Evolutionary conservation across 106 monocot species (phyloP).

Genomic region (Iris macrosiphon): DNA sequence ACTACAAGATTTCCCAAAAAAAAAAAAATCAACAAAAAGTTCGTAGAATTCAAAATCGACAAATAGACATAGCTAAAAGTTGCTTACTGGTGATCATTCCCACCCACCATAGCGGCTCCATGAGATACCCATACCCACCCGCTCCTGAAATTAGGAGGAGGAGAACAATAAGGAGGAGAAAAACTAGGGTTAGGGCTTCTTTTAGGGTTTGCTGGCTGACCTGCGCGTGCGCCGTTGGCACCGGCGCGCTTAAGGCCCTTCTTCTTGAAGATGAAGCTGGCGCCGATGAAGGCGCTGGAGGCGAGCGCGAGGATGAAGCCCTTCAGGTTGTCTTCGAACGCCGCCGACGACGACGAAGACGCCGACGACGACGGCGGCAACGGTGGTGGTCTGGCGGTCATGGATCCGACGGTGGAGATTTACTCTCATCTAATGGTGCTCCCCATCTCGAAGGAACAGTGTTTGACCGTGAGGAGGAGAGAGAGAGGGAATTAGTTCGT

Average conservation of each 20-base stretch:
- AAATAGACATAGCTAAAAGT: neutral
- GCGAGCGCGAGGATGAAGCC: slow-evolving; percentile 39
- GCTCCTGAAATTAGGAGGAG: slow-evolving; percentile 28
- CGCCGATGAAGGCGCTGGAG: slow-evolving; percentile 56
- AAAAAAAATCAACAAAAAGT: neutral
- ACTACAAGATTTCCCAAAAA: slow-evolving; percentile 38
- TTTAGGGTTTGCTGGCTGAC: slow-evolving; percentile 11
- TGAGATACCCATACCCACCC: slow-evolving; percentile 67
- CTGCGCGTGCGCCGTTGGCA: slow-evolving; percentile 37
- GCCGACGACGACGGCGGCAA: neutral
- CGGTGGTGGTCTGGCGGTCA: no score
- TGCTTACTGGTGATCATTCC: slow-evolving; percentile 71
- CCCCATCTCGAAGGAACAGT: neutral
- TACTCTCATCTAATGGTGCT: neutral
- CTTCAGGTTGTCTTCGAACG: slow-evolving; percentile 26
- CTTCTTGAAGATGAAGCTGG: slow-evolving; percentile 76
- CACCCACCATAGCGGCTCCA: slow-evolving; percentile 79
- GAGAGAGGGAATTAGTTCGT: neutral
- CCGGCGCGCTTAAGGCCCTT: slow-evolving; percentile 70
- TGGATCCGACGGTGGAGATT: slow-evolving; percentile 3
- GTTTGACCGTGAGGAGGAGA: neutral
- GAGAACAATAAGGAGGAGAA: neutral
- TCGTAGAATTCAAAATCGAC: no score
- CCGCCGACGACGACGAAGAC: neutral
- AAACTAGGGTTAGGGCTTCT: neutral